Base-by-base conservation (phyloP, 805 yeast genomes). In the Kluyveromyces siamensis region DNA sequence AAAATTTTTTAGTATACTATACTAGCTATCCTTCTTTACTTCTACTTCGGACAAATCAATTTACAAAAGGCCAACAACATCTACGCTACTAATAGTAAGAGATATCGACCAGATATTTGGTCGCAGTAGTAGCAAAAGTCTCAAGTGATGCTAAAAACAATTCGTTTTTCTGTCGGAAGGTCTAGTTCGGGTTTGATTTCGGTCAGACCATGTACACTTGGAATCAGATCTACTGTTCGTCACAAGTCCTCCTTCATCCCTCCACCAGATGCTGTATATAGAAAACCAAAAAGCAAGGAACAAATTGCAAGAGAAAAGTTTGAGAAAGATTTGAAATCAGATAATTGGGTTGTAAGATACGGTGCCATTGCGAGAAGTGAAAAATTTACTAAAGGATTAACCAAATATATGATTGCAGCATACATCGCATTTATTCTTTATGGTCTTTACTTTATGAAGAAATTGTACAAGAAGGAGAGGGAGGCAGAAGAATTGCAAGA, bases 371-470 rank as follows among this genome's bases (percentile, higher is more conserved):
- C 74, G 8, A 67, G 81, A 48, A 73, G 83, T 2, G 74, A 75
- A 47, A 73, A 75, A 47, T 84, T 84, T 65, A 76, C 78, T 51
- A 80, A 75, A 56, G 74, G 75, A 45, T 72, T 84, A 72, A 81
- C 89, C 6, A 77, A 78, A 55, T 79, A 74, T 60, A 77, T 84
- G 52, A 60, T 85, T 40, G 78, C 76, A n/a, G 75, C 79, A 2
- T 84, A 84, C 60, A 71, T 72, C 1, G 68, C 75, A 9, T 76
- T 83, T 58, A 62, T 80, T 27, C 69, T 76, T 18, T 76, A 81
- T 49, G 86, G 87, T 46, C 73, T 78, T 49, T 74, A 74, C 59
- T 80, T 81, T 61, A 81, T 84, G 80, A 72, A 79, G 56, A 84
- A 83, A 57, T 63, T 84, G 45, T 84, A 77, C 62, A 67, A 72